Conservation (phyloP, 495 filamentous ascomycete species). For the Aspergillus panamensis region DNA sequence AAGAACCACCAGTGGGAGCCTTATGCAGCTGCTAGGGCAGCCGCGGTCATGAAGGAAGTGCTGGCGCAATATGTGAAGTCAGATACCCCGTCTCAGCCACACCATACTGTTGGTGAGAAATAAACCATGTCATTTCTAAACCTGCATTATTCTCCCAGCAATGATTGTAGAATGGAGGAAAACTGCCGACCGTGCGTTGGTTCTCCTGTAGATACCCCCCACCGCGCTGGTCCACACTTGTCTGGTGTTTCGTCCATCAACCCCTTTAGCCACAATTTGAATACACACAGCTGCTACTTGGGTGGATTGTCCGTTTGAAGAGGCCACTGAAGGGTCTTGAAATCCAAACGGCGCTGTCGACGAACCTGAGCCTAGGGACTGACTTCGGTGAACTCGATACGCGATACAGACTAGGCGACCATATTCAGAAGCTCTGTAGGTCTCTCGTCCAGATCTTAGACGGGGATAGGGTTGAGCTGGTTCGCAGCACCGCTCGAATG, state of each 20-base stretch:
- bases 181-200: too few relatives aligned
- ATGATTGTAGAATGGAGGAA: too few relatives aligned
- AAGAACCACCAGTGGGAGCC: slow-evolving; percentile 34
- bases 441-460: slow-evolving; percentile 13
- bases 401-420: background rate
- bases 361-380: background rate
- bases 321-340: slow-evolving; percentile 13
- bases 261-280: background rate
- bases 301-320: slow-evolving; percentile 14
- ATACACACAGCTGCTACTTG: slow-evolving; percentile 8
- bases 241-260: too few relatives aligned
- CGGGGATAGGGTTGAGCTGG: slow-evolving; percentile 14
- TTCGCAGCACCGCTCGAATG: slow-evolving; percentile 14
- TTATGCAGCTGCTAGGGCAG: slow-evolving; percentile 31
- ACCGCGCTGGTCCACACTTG: too few relatives aligned
- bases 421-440: slow-evolving; percentile 6
- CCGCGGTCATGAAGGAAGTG: slow-evolving; percentile 13
- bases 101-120: background rate
- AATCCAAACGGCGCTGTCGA: slow-evolving; percentile 5
- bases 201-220: too few relatives aligned
- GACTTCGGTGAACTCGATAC: background rate
- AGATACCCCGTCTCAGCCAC: background rate
- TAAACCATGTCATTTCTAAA: background rate
- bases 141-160: too few relatives aligned
- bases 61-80: background rate